A percentile compares a stretch with the other conserved stretches of the same genome.
Conservation (phyloP, 2,329 filamentous ascomycete genomes). For the Aureobasidium lini region DNA sequence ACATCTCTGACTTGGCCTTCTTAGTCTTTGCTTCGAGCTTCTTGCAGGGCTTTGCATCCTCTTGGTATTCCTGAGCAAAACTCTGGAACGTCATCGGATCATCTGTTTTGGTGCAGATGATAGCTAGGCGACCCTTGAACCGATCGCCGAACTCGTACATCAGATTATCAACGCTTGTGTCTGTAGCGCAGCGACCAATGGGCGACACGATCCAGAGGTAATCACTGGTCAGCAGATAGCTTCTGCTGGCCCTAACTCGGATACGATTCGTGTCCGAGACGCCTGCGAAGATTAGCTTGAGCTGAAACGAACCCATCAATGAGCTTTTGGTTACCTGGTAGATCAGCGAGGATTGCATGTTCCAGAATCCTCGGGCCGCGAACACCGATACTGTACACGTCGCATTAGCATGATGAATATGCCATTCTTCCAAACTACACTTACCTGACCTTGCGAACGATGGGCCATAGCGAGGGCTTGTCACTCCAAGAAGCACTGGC, state of each 20-base stretch:
- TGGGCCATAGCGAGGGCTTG: neutral
- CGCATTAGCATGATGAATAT: neutral
- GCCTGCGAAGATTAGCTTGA: neutral
- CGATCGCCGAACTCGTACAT: constrained; percentile 18
- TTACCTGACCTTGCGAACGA: neutral
- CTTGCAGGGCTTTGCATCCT: neutral
- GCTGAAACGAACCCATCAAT: neutral
- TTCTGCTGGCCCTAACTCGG: constrained; percentile 17
- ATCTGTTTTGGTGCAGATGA: constrained; percentile 21
- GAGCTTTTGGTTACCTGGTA: constrained; percentile 16
- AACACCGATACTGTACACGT: neutral
- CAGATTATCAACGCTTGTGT: constrained; percentile 15
- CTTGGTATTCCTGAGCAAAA: constrained; percentile 1
- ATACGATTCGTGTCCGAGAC: constrained; percentile 21
- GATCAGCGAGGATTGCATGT: constrained; percentile 20
- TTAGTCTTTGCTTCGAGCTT: neutral
- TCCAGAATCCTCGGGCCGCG: constrained; percentile 15
- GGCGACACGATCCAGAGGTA: constrained; percentile 19
- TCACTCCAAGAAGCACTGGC: neutral
- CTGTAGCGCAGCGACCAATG: constrained; percentile 18
- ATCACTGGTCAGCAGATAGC: constrained; percentile 19
- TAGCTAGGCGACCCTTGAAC: constrained; percentile 17
- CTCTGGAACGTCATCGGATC: constrained; percentile 8
- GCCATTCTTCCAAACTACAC: neutral
- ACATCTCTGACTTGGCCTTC: neutral